Evolutionary conservation across 805 yeast genomes (phyloP), one percentile per base, ranked within the genome.

Genomic region (Zygosaccharomyces siamensis): DNA sequence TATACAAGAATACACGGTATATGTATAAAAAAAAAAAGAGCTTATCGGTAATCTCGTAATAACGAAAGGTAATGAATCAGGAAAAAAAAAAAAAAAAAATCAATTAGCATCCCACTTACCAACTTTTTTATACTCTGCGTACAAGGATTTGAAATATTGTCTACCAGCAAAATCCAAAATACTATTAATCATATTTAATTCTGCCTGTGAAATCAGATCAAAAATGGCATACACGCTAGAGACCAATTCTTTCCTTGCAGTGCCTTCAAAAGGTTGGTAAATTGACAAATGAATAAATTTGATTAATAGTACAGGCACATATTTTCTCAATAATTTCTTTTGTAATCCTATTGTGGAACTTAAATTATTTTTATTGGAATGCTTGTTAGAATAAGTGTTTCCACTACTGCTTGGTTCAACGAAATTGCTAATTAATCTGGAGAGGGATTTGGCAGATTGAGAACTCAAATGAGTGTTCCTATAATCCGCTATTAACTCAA

Each of bases 71-170:
- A 32, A 12, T 39, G 27, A 11, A 27, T 21, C 11, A 3, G 11
- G 5, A 26, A 26, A 8, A 5, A 26, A 26, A 26, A 10, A 2
- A 10, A 26, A 26, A 26, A 10, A 26, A 38, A 16, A 37, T 41
- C 37, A 50, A 31, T 43, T 50, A 3, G 54, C 88, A 49, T 70
- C 79, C 97, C 97, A 90, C 65, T 85, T 86, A 43, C 96, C 97
- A 51, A 74, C 75, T 60, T 76, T 81, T 62, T 78, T 80, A 69
- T 88, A 92, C 53, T 84, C 87, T 6, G 79, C 78, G 58, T 86
- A 88, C 36, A 90, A 60, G 0, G 78, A 71, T 59, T 76, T 81
- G 72, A 82, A 84, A 57, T 83, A 80, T 1, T 81, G 73, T 56
- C 87, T 78, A 3, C 93, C 85, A 35, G 86, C 78, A 20, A 70